Conservation (phyloP, 78 protist species). For the Bodo saltans region DNA sequence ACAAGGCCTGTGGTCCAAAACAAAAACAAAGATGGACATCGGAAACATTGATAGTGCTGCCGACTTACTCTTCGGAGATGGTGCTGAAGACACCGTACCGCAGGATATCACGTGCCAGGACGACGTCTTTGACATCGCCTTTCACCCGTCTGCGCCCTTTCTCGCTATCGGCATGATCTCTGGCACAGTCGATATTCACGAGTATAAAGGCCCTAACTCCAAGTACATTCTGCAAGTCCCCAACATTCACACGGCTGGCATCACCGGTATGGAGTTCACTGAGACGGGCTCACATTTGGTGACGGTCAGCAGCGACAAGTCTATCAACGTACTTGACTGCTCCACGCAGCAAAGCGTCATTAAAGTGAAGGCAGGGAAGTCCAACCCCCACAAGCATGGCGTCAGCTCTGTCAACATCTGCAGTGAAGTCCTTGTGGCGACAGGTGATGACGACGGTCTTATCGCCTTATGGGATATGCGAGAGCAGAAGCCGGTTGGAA, state of each 20-base stretch:
- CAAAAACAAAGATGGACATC: not conserved
- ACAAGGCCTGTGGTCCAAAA: too few species aligned
- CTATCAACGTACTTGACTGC: not conserved
- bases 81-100: not conserved
- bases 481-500: not conserved
- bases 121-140: not conserved
- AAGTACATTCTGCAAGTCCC: not conserved
- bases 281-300: not conserved
- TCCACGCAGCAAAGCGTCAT: not conserved
- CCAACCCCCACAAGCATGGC: constrained; percentile 2
- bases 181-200: not conserved
- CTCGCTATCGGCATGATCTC: not conserved
- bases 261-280: not conserved
- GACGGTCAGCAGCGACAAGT: not conserved
- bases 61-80: not conserved
- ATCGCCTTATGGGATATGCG: constrained; percentile 5
- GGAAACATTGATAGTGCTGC: not conserved
- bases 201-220: not conserved
- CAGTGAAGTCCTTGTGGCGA: not conserved
- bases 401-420: constrained; percentile 1
- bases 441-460: constrained; percentile 11
- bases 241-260: not conserved
- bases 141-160: not conserved
- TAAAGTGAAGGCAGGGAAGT: not conserved
- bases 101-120: not conserved